These are phyloP conservation scores for Claviceps spartinae DNA, from an alignment of 2,329 filamentous ascomycete genomes.

Conservation along the genomic window DNA sequence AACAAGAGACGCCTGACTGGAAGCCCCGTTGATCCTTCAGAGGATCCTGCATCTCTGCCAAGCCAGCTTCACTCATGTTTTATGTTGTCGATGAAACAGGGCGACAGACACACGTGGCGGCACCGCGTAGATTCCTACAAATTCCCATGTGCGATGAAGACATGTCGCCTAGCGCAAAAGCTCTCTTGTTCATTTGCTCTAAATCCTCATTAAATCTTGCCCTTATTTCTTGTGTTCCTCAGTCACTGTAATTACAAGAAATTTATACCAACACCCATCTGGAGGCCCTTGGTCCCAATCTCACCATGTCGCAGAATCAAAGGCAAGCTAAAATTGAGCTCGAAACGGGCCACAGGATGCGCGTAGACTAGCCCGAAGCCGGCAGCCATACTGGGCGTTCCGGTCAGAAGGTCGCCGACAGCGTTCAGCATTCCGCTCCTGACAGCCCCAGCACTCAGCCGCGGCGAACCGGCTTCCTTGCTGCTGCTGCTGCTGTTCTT, in stretches of 20 bases:
- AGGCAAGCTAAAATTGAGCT: constrained; percentile 89
- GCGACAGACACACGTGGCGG: not conserved
- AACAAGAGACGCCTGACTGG: too few relatives aligned
- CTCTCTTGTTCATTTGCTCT: not conserved
- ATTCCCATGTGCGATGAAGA: not conserved
- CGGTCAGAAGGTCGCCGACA: constrained; percentile 55
- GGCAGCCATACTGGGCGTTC: constrained; percentile 71
- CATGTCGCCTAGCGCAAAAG: too few relatives aligned
- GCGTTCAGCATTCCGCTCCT: constrained; percentile 44
- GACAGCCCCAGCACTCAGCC: constrained; percentile 31
- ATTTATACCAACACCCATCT: constrained; percentile 92
- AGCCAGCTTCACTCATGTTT: too few relatives aligned
- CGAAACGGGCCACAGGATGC: constrained; percentile 83
- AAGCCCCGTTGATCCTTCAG: not conserved
- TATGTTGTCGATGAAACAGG: not conserved
- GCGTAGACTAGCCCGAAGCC: constrained; percentile 89
- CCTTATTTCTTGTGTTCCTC: not conserved
- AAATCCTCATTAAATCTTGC: not conserved
- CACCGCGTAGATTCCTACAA: not conserved
- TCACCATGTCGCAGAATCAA: constrained; percentile 71
- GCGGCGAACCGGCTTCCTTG: constrained; percentile 20
- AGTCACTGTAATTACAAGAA: constrained; percentile 53
- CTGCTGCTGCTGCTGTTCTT: constrained; percentile 40
- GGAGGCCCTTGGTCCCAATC: constrained; percentile 77
- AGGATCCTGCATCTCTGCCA: too few relatives aligned